These are phyloP conservation scores for Citrullus amarus DNA, from an alignment of 306 rosid species.

Conservation along the genomic window DNA sequence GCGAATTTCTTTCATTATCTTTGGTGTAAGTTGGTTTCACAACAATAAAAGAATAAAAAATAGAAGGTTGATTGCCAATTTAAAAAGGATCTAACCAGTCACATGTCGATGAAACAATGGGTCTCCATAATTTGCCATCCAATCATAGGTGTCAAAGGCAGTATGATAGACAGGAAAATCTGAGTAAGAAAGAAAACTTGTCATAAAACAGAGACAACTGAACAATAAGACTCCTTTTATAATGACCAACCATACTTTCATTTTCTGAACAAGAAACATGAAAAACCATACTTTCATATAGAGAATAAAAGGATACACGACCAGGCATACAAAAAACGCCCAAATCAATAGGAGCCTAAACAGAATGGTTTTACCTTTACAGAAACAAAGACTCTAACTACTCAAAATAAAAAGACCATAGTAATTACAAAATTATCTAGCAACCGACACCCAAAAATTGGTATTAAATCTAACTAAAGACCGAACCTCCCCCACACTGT, in stretches of 20 bases:
- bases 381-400: neutral
- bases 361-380: neutral
- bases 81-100: conserved; percentile 42
- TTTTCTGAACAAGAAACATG: neutral
- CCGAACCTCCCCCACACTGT: neutral
- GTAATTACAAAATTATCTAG: neutral
- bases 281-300: neutral
- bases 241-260: too few species aligned
- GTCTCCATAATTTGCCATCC: conserved; percentile 85
- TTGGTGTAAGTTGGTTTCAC: neutral
- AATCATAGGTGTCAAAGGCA: conserved; percentile 74
- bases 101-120: conserved; percentile 85
- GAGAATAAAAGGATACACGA: neutral
- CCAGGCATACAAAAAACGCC: neutral
- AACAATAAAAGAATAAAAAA: neutral
- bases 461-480: neutral
- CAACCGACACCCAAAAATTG: neutral
- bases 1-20: neutral
- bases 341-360: neutral
- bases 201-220: neutral
- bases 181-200: conserved; percentile 14
- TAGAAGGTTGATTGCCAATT: neutral
- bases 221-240: too few species aligned
- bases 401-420: neutral
- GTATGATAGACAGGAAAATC: conserved; percentile 97